Base-by-base conservation (phyloP, 257 asterid species). In the Rauvolfia tetraphylla region DNA sequence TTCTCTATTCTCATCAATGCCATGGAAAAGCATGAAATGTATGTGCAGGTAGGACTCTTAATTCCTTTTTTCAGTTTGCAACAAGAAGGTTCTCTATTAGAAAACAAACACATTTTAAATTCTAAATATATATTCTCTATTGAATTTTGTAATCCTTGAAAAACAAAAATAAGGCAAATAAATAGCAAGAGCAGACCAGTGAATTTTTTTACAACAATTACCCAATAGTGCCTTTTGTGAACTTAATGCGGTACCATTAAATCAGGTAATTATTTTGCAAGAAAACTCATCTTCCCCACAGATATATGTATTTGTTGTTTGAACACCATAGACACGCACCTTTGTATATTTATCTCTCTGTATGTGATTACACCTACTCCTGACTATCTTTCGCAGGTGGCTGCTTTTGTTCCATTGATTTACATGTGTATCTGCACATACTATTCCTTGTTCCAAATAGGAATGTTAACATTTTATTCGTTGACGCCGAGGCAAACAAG, bases 371-470 rank as follows among this genome's bases (percentile, higher is more conserved):
- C 41, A 75, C 71, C 68, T 68, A 31, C 68, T 81, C 72, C 76
- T 71, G 54, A 57, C 82, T 63, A 8, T 72, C 17, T 51, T 23
- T 76, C 39, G 46, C 93, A 93, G 97, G 91, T 85, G 20, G 76
- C 84, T 79, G 92, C 93, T 67, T 88, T 88, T 78, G 78, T 93
- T 82, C 98, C 98, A 72, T 84, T 93, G 46, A 79, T 91, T 87
- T 93, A 89, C 87, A 93, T 91, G 98, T 91, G 98, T 68, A 38
- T 93, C 36, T 93, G 98, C 88, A 93, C 98, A 67, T 93, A 93
- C 83, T 91, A 87, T 74, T 87, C 98, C 77, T 77, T 91, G 79
- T 87, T 93, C 89, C 89, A 91, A 82, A 85, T 89, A 18, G 98
- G 97, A 58, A 93, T 89, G 98, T 82, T 91, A 81, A 89, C 90